Evolutionary conservation across 2,329 filamentous ascomycete species (phyloP).

Genomic region (Coniella lustricola): DNA sequence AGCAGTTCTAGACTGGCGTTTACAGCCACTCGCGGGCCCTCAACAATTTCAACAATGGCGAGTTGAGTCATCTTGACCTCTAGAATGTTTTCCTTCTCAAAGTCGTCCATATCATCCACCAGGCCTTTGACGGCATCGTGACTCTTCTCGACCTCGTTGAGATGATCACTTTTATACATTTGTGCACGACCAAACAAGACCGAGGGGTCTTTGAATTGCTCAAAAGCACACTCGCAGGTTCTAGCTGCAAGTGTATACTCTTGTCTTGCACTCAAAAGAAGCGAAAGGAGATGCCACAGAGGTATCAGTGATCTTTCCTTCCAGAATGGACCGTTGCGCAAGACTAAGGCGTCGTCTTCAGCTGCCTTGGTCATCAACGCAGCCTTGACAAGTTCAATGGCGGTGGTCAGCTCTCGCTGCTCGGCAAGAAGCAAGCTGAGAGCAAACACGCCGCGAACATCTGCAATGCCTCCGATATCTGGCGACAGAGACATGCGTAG

Average conservation of each 20-base stretch:
- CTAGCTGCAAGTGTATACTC: conserved; percentile 74
- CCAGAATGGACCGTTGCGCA: conserved; percentile 45
- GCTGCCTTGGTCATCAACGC: conserved; percentile 59
- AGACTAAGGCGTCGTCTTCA: conserved; percentile 35
- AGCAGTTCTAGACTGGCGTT: conserved; percentile 83
- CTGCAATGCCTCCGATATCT: conserved; percentile 57
- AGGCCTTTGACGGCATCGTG: conserved; percentile 37
- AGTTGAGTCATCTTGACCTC: conserved; percentile 96
- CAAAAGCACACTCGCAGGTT: conserved; percentile 84
- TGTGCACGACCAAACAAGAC: conserved; percentile 61
- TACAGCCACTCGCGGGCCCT: conserved; percentile 78
- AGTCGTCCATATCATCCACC: conserved; percentile 73
- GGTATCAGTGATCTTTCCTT: conserved; percentile 64
- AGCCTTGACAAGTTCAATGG: conserved; percentile 74
- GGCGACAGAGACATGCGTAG: conserved; percentile 67
- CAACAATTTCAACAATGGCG: conserved; percentile 71
- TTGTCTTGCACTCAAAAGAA: conserved; percentile 79
- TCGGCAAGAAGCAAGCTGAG: conserved; percentile 83
- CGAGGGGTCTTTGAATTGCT: conserved; percentile 71
- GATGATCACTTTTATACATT: conserved; percentile 58
- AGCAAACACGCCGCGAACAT: conserved; percentile 72
- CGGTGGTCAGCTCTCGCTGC: conserved; percentile 69
- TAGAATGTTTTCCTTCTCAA: conserved; percentile 80
- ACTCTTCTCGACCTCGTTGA: conserved; percentile 47
- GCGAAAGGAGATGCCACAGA: conserved; percentile 83